A percentile compares a stretch with the other conserved stretches of the same genome.
These are phyloP conservation scores for Vigna unguiculata DNA, from an alignment of 306 rosid species.

Conservation along the genomic window DNA sequence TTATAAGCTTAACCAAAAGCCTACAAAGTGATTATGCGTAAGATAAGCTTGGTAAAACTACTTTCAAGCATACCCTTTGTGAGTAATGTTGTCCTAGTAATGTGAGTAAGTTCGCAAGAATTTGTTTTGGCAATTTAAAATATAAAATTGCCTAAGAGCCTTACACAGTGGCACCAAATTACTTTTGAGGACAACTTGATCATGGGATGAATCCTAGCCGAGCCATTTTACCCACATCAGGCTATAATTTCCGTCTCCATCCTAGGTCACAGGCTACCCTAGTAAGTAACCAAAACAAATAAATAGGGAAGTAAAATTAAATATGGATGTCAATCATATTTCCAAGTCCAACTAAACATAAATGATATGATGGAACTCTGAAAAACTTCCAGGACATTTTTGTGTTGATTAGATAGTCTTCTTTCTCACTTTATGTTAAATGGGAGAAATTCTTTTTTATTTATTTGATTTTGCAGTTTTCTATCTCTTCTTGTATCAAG, in stretches of 20 bases:
- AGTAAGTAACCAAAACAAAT: neutral
- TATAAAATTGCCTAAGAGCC: too few relatives aligned
- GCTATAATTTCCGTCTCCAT: neutral
- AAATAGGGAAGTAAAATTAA: constrained; percentile 4
- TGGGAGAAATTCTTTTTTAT: neutral
- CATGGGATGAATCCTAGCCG: neutral
- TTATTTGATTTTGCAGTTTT: constrained; percentile 22
- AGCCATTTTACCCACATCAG: neutral
- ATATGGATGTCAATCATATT: constrained; percentile 1
- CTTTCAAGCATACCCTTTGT: too few relatives aligned
- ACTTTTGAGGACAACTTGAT: too few relatives aligned
- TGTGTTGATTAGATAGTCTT: constrained; percentile 9
- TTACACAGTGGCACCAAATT: too few relatives aligned
- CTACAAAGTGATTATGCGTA: neutral
- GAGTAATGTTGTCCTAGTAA: too few relatives aligned
- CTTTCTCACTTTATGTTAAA: constrained; percentile 22
- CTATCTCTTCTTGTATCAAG: constrained; percentile 29
- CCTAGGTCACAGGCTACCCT: constrained; percentile 13
- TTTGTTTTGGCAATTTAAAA: too few relatives aligned
- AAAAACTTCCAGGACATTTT: constrained; percentile 17
- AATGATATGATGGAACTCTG: constrained; percentile 7
- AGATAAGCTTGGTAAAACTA: neutral
- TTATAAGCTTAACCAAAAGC: neutral
- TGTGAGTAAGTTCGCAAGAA: neutral
- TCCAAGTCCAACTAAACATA: constrained; percentile 28